phyloP scores from a whole-genome alignment of 169 alveolate species.

The Eimeria maxima region DNA sequence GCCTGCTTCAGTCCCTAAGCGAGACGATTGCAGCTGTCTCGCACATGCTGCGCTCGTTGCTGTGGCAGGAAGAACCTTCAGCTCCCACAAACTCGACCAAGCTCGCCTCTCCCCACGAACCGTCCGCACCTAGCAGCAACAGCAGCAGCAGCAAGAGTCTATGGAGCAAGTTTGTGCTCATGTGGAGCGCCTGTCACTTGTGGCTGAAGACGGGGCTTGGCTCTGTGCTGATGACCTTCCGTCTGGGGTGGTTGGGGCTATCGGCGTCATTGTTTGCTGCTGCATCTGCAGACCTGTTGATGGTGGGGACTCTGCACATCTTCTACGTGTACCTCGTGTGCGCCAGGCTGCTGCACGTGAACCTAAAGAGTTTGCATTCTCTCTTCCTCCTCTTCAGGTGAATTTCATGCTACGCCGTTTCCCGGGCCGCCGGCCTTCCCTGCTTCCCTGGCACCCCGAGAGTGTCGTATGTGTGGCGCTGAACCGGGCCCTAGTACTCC shows the following conservation, averaged over 20 bases:
- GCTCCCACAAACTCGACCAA: background rate
- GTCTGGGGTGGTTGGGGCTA: conserved; percentile 64
- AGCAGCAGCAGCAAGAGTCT: conserved; percentile 23
- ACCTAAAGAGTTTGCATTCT: conserved; percentile 70
- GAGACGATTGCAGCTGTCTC: background rate
- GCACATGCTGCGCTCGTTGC: conserved; percentile 14
- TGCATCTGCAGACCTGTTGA: conserved; percentile 63
- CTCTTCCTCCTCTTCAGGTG: conserved; percentile 80
- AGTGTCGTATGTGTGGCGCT: too few species aligned
- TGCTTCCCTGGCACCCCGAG: background rate
- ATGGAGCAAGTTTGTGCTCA: background rate
- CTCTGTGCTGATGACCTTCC: conserved; percentile 39
- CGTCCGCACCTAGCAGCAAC: conserved; percentile 36
- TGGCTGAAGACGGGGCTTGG: conserved; percentile 55
- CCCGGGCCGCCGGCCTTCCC: background rate
- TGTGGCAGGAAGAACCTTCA: background rate
- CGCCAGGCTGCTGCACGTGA: conserved; percentile 70
- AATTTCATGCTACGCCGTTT: background rate
- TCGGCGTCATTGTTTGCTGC: conserved; percentile 65
- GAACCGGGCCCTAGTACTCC: background rate
- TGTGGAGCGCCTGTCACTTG: conserved; percentile 51
- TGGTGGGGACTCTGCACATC: conserved; percentile 71
- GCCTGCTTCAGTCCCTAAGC: conserved; percentile 4
- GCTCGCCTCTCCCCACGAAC: background rate
- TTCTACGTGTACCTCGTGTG: conserved; percentile 80